Evolutionary conservation across 2,329 filamentous ascomycete genomes (phyloP), one percentile per base, ranked within the genome.

Genomic region (Ascomycota sp.): DNA sequence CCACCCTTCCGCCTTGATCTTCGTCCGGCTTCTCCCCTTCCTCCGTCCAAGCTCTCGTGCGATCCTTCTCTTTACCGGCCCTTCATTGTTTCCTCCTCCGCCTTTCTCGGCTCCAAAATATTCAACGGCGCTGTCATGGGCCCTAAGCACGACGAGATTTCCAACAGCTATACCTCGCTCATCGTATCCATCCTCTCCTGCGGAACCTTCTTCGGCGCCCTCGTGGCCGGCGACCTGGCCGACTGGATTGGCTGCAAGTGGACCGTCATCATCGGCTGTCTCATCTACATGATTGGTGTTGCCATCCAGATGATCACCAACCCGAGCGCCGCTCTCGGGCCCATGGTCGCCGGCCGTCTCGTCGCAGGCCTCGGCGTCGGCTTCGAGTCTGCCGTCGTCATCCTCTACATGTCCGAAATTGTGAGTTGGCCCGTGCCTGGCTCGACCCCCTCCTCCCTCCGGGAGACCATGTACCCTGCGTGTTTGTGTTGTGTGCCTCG

Each of bases 331-430:
- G 57, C 61, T 23, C 56, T 77, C 9, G 68, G 61, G 33, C 59
- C 70, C 36, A 69, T 83, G 35, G 73, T 80, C 15, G 65, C 68
- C 33, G 79, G 79, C 48, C 77, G 78, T 63, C 55, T 83, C 33
- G 55, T 86, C 42, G 73, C 77, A 28, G 79, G 79, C 49, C 50
- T 82, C 33, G 79, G 79, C 61, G 76, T 83, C 43, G 79, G 78
- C 46, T 82, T 82, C 48, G 75, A 79, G 40, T 81, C 75, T 7
- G 75, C 78, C 43, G 72, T 82, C 43, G 72, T 83, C 51, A 80
- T 83, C 46, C 61, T 83, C 36, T 85, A 89, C 67, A 86, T 89
- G 79, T 81, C 75, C 29, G 80, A 85, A 56, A 80, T 85, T 47
- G 61, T 61, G 52, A 58, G 50, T 53, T 11, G 9, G 7, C 35